A percentile compares a stretch with the other conserved stretches of the same genome.
Conservation (phyloP, 768 basidiomycete genomes). For the Tephrocybe sp. region DNA sequence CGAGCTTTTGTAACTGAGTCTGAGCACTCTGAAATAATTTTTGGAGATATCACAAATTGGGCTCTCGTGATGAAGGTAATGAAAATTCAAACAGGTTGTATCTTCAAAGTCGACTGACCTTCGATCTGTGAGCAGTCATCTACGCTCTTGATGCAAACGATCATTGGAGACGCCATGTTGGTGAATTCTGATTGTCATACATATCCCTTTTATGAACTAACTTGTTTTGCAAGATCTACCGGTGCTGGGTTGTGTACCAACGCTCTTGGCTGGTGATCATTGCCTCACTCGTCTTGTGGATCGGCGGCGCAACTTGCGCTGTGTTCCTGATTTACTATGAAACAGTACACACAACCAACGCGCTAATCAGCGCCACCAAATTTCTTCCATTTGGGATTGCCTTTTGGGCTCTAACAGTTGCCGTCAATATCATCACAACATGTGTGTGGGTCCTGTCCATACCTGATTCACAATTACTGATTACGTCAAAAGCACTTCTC, state of each 20-base stretch:
- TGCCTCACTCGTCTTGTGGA: neutral
- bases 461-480: no score
- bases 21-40: neutral
- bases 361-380: neutral
- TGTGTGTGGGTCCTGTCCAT: neutral
- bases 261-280: neutral
- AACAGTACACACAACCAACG: neutral
- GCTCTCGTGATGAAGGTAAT: constrained; percentile 2
- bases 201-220: no score
- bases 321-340: neutral
- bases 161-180: constrained; percentile 7
- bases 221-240: constrained; percentile 11
- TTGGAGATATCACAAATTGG: constrained; percentile 1
- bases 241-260: constrained; percentile 7
- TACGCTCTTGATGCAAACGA: neutral
- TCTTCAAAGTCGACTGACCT: no score
- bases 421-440: constrained; percentile 1
- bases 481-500: no score
- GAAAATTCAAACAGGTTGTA: no score
- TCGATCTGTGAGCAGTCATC: constrained; percentile 1
- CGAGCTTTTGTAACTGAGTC: neutral
- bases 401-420: constrained; percentile 2
- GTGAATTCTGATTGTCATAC: neutral
- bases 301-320: neutral
- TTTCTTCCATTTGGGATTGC: neutral